phyloP scores from a whole-genome alignment of 148 eudicot species.

The Vaccinium macrocarpon region DNA sequence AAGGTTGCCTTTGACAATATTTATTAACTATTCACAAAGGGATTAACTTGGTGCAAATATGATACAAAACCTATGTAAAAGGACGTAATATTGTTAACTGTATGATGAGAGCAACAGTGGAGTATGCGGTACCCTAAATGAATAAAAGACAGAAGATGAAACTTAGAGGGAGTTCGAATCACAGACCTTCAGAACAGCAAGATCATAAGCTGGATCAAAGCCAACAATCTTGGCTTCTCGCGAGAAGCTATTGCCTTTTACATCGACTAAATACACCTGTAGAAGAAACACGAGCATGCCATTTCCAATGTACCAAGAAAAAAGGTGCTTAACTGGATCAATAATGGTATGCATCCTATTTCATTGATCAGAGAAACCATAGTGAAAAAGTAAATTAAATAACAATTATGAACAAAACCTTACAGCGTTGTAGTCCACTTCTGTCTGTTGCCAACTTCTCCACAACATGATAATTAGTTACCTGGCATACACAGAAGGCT shows the following conservation, averaged over 20 bases:
- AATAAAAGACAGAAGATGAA: not conserved
- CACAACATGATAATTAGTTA: slow-evolving; percentile 88
- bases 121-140: not conserved
- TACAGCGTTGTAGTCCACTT: slow-evolving; percentile 75
- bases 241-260: slow-evolving; percentile 58
- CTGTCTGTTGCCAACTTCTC: slow-evolving; percentile 75
- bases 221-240: slow-evolving; percentile 68
- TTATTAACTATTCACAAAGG: not conserved
- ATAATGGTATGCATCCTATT: not conserved
- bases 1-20: not conserved
- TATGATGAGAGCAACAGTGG: not conserved
- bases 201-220: slow-evolving; percentile 75
- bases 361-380: not conserved
- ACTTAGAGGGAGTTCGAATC: slow-evolving; percentile 2
- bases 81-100: not conserved
- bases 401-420: slow-evolving; percentile 53
- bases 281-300: not conserved
- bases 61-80: not conserved
- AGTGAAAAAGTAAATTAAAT: slow-evolving; percentile 9
- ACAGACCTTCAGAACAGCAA: slow-evolving; percentile 87
- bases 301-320: slow-evolving; percentile 3
- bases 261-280: slow-evolving; percentile 64
- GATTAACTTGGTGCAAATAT: not conserved
- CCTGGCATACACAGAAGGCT: slow-evolving; percentile 41
- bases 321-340: not conserved